A percentile compares a stretch with the other conserved stretches of the same genome.
phyloP scores from a whole-genome alignment of 208 protist species.

The Zelonia costaricensis region DNA sequence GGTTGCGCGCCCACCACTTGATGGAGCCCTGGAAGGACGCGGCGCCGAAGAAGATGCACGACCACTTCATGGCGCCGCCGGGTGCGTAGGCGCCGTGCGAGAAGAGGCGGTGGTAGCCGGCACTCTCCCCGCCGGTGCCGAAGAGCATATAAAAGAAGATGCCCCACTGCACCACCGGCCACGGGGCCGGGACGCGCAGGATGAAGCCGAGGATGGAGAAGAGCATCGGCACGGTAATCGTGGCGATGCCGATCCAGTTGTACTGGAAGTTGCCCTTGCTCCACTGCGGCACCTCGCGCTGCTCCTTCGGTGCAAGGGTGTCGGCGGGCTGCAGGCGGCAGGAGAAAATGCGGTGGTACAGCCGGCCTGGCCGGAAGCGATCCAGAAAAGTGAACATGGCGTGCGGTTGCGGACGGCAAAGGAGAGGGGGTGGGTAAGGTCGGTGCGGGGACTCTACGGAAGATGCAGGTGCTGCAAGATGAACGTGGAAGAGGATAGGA shows the following conservation, averaged over 20 bases:
- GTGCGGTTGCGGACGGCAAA: too few relatives aligned
- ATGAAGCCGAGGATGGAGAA: slow-evolving; percentile 26
- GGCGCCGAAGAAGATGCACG: slow-evolving; percentile 68
- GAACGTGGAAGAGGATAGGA: too few relatives aligned
- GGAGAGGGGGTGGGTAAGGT: too few relatives aligned
- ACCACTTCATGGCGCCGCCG: slow-evolving; percentile 48
- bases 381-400: too few relatives aligned
- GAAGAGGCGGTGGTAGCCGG: slow-evolving; percentile 89
- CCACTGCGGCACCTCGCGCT: slow-evolving; percentile 39
- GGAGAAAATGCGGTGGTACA: slow-evolving; percentile 8
- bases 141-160: slow-evolving; percentile 57
- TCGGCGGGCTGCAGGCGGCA: slow-evolving; percentile 6
- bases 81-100: slow-evolving; percentile 77
- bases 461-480: too few relatives aligned
- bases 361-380: too few relatives aligned
- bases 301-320: slow-evolving; percentile 27
- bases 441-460: too few relatives aligned
- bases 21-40: slow-evolving; percentile 88
- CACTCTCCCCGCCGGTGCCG: slow-evolving; percentile 84
- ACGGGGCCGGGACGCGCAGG: slow-evolving; percentile 26
- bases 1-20: slow-evolving; percentile 89
- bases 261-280: slow-evolving; percentile 46
- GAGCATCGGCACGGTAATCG: slow-evolving; percentile 26
- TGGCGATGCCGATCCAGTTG: slow-evolving; percentile 48
- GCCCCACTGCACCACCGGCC: slow-evolving; percentile 20